Conservation (phyloP, 441 rosid species). For the Euphorbia corollata region DNA sequence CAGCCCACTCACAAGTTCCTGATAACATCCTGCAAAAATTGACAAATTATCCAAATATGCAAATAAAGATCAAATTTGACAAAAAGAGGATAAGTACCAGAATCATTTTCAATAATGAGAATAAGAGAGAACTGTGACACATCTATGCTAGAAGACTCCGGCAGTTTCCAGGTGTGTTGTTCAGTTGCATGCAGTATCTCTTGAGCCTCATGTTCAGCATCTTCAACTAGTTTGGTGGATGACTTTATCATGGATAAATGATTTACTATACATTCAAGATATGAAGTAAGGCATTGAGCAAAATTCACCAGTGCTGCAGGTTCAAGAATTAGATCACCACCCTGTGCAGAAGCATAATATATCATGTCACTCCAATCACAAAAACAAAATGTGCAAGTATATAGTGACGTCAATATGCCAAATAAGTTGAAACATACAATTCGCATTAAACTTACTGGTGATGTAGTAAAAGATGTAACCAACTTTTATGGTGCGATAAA, state of each 20-base stretch:
- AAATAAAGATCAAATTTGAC: constrained; percentile 21
- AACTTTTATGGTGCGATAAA: constrained; percentile 7
- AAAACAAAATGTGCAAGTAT: not conserved
- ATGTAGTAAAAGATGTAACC: not conserved
- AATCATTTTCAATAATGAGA: constrained; percentile 50
- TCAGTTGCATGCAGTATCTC: constrained; percentile 27
- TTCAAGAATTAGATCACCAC: constrained; percentile 65
- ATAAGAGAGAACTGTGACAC: constrained; percentile 52
- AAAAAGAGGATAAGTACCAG: constrained; percentile 41
- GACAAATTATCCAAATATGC: constrained; percentile 19
- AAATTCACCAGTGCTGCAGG: constrained; percentile 45
- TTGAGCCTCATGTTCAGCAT: constrained; percentile 30
- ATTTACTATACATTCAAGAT: constrained; percentile 29
- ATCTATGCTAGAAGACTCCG: constrained; percentile 40
- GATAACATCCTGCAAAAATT: constrained; percentile 50
- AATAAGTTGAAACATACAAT: constrained; percentile 8
- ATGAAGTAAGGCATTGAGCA: constrained; percentile 37
- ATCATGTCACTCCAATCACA: constrained; percentile 24
- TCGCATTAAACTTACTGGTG: not conserved
- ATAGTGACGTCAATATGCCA: constrained; percentile 12
- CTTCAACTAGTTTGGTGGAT: constrained; percentile 29
- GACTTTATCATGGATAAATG: constrained; percentile 32
- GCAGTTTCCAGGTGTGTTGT: constrained; percentile 31
- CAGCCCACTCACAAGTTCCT: constrained; percentile 56
- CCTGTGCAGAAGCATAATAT: constrained; percentile 52